Evolutionary conservation across 805 yeast genomes (phyloP).

Genomic region (Starmerella kuoi): DNA sequence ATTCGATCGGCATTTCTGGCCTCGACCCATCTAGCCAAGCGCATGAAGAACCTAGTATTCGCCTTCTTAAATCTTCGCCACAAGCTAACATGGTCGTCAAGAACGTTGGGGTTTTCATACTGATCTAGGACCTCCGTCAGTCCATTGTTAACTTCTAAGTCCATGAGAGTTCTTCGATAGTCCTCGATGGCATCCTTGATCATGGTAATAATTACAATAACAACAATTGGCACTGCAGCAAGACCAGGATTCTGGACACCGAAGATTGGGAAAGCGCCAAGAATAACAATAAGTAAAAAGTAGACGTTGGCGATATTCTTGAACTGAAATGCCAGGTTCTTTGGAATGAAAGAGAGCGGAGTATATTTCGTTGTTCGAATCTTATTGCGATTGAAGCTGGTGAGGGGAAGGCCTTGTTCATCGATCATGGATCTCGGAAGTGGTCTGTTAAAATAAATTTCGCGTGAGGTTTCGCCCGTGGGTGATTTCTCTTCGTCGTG

Average conservation of each 20-base stretch:
- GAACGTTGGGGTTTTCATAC: conserved; percentile 47
- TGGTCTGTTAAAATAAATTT: conserved; percentile 39
- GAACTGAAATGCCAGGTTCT: conserved; percentile 69
- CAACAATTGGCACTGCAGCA: conserved; percentile 72
- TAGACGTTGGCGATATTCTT: conserved; percentile 83
- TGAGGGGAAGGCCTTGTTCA: conserved; percentile 50
- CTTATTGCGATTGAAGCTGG: conserved; percentile 72
- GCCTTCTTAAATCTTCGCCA: conserved; percentile 66
- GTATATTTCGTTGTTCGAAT: conserved; percentile 95
- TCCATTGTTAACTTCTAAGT: conserved; percentile 58
- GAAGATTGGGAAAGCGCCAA: conserved; percentile 66
- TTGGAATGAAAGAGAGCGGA: conserved; percentile 78
- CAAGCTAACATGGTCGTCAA: conserved; percentile 40
- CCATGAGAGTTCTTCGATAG: conserved; percentile 52
- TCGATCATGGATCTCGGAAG: conserved; percentile 38
- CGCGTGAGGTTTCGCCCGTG: conserved; percentile 25
- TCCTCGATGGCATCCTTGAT: conserved; percentile 73
- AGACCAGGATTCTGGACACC: conserved; percentile 65
- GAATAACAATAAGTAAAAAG: conserved; percentile 65
- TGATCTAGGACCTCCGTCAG: conserved; percentile 51
- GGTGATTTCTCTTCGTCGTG: not conserved
- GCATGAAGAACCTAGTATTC: conserved; percentile 20
- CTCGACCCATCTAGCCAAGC: conserved; percentile 20
- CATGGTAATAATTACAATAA: conserved; percentile 63
- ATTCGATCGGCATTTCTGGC: conserved; percentile 19